These are phyloP conservation scores for Medicago ruthenica DNA, from an alignment of 306 rosid species.

Conservation along the genomic window DNA sequence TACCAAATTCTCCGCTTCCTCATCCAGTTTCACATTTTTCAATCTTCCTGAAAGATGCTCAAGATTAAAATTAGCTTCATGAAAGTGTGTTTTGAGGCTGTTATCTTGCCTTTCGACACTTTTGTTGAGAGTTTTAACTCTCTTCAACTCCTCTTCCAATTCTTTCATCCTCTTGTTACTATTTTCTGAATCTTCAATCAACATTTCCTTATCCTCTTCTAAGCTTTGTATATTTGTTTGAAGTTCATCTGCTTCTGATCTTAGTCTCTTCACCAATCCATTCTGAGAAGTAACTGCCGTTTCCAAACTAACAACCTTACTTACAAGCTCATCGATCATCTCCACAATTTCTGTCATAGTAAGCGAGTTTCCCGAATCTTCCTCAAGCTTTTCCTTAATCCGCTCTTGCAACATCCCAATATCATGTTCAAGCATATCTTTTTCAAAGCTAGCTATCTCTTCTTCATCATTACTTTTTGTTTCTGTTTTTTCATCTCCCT, in stretches of 20 bases:
- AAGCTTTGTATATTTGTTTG: slow-evolving; percentile 55
- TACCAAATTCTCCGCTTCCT: slow-evolving; percentile 43
- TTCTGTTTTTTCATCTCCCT: slow-evolving; percentile 36
- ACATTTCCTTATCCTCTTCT: slow-evolving; percentile 75
- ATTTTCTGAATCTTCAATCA: slow-evolving; percentile 59
- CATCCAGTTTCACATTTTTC: slow-evolving; percentile 58
- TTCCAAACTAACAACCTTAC: slow-evolving; percentile 69
- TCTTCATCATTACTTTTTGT: slow-evolving; percentile 45
- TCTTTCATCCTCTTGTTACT: slow-evolving; percentile 58
- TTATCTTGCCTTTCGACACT: slow-evolving; percentile 49
- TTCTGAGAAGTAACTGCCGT: slow-evolving; percentile 68
- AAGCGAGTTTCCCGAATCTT: slow-evolving; percentile 52
- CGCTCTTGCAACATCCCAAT: slow-evolving; percentile 33
- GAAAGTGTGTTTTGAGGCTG: slow-evolving; percentile 56
- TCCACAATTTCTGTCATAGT: slow-evolving; percentile 73
- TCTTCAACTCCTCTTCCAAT: slow-evolving; percentile 69
- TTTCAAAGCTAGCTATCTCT: slow-evolving; percentile 42
- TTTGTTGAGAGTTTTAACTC: slow-evolving; percentile 52
- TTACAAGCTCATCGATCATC: slow-evolving; percentile 79
- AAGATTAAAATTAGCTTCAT: slow-evolving; percentile 60
- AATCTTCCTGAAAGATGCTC: slow-evolving; percentile 66
- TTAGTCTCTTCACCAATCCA: slow-evolving; percentile 60
- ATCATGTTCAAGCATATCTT: slow-evolving; percentile 47
- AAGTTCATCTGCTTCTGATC: slow-evolving; percentile 72
- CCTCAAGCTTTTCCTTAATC: slow-evolving; percentile 49